These are phyloP conservation scores for Periconia sp. DNA, from an alignment of 2,329 filamentous ascomycete species.

Conservation along the genomic window DNA sequence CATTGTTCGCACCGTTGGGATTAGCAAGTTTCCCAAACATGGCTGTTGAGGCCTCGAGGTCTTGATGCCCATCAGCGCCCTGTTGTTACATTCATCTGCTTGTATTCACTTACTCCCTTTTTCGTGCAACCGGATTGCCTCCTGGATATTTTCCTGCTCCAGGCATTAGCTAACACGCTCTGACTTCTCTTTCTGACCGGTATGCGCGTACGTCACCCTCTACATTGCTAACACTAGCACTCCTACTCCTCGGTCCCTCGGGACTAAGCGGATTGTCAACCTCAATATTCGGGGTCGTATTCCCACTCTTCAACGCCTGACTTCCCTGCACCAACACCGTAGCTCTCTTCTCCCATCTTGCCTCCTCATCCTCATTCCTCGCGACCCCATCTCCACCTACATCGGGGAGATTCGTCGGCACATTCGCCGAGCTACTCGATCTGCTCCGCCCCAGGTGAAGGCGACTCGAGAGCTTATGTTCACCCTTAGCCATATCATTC, in stretches of 20 bases:
- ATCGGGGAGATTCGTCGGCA: conserved; percentile 80
- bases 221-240: conserved; percentile 43
- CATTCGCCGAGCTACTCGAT: conserved; percentile 69
- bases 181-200: conserved; percentile 5
- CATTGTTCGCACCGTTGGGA: conserved; percentile 84
- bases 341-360: conserved; percentile 89
- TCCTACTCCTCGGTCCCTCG: conserved; percentile 20
- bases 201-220: conserved; percentile 46
- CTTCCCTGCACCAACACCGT: conserved; percentile 78
- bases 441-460: conserved; percentile 67
- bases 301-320: conserved; percentile 48
- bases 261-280: conserved; percentile 18
- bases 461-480: conserved; percentile 68
- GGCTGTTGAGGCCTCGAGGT: conserved; percentile 78
- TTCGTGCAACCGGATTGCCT: conserved; percentile 95
- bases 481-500: conserved; percentile 19
- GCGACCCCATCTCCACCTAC: conserved; percentile 61
- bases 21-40: conserved; percentile 87
- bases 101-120: conserved; percentile 61
- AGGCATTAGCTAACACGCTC: conserved; percentile 20
- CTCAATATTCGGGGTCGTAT: conserved; percentile 35
- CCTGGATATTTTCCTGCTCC: conserved; percentile 73
- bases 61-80: conserved; percentile 41
- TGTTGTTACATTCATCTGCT: background rate
- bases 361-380: conserved; percentile 54